phyloP scores from a whole-genome alignment of 1,284 basidiomycete genomes.

The Hemileia vastatrix region DNA sequence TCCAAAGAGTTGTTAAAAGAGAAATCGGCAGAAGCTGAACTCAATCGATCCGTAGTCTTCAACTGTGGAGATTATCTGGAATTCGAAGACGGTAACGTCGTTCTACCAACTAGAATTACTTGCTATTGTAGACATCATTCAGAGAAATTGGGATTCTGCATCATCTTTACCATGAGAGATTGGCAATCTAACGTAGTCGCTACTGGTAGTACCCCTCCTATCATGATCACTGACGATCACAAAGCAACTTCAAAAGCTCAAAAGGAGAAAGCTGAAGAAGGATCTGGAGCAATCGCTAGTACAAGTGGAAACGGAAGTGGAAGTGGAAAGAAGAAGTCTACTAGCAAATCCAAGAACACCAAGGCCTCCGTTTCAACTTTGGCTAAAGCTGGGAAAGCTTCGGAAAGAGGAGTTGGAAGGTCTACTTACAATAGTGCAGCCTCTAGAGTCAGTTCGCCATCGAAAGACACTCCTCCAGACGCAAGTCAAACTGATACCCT shows the following conservation, averaged over 20 bases:
- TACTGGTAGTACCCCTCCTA: slow-evolving; percentile 71
- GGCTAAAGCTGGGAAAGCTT: not conserved
- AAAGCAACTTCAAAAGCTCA: slow-evolving; percentile 59
- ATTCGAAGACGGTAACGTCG: slow-evolving; percentile 74
- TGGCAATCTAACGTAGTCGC: slow-evolving; percentile 70
- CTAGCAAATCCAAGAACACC: not conserved
- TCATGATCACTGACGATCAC: slow-evolving; percentile 99
- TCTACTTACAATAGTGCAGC: not conserved
- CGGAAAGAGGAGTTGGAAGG: not conserved
- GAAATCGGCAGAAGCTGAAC: slow-evolving; percentile 43
- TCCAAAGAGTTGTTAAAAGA: too few species aligned
- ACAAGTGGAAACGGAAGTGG: not conserved
- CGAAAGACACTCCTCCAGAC: not conserved
- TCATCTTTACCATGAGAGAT: slow-evolving; percentile 60
- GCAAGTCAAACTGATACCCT: slow-evolving; percentile 20
- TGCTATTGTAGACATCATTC: slow-evolving; percentile 99
- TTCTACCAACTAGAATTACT: slow-evolving; percentile 87
- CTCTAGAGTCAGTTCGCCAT: not conserved
- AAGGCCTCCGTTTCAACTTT: not conserved
- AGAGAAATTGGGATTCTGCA: slow-evolving; percentile 84
- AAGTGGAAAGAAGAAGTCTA: not conserved
- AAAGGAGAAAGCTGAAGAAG: not conserved
- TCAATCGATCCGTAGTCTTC: slow-evolving; percentile 74
- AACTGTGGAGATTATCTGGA: slow-evolving; percentile 88
- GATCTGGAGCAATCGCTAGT: not conserved